Base-by-base conservation (phyloP, 129 eudicot species). In the Pseudognaphalium luteoalbum region DNA sequence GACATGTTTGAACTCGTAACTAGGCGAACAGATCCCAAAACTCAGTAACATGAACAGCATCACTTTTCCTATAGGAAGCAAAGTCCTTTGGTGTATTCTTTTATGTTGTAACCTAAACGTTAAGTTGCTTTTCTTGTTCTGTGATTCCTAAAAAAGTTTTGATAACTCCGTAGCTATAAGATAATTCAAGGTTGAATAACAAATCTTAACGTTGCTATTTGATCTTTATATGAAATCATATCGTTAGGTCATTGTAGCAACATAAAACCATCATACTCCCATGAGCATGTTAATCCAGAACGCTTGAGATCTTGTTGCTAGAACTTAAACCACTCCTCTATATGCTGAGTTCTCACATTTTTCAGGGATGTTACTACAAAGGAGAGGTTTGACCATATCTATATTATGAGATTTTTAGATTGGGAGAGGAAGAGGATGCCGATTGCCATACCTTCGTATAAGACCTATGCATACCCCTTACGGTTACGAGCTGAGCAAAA, bases 301-400 rank as follows among this genome's bases (percentile, higher is more conserved):
- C 60, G n/a, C 60, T 54, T 19, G 8, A 54, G 60, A 54, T 54
- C 60, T 54, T 54, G 60, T 54, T 54, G 60, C 60, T 54, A n/a
- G 21, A 16, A 54, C 60, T 54, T 54, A 54, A 54, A 54, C 60
- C 22, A 54, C 19, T 54, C 60, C 22, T 54, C 22, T 54, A 12
- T 54, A 54, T 16, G 25, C 60, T 16, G n/a, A 17, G 20, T 15
- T 52, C 6, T 16, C 20, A 52, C 19, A 16, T 16, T 16, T 12
- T 51, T 52, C 59, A 52, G 20, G 59, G 22, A 52, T 52, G 58
- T 51, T 51, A 51, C 19, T 16, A 51, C 19, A 16, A 54, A 6
- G 21, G 60, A 17, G 7, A n/a, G 9, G 60, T 54, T 54, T 54
- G 25, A 54, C 10, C 60, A 54, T 52, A 52, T n/a, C 44, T 39